A percentile compares a stretch with the other conserved stretches of the same genome.
These are phyloP conservation scores for Xylogone sp. DNA, from an alignment of 2,329 filamentous ascomycete genomes.

Conservation along the genomic window DNA sequence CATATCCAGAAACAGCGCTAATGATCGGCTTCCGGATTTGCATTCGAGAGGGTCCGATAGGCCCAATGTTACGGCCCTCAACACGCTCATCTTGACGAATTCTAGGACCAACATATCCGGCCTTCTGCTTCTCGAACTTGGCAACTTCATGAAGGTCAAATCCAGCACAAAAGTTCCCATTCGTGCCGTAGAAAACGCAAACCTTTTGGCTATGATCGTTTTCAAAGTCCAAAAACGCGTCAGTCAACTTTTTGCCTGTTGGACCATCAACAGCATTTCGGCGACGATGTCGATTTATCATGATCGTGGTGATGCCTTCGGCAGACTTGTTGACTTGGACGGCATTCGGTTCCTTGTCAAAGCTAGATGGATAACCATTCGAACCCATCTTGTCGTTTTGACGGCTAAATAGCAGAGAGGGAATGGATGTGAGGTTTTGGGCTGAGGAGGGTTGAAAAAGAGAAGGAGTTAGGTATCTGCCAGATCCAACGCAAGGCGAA, in stretches of 20 bases:
- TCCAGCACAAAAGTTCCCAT: conserved; percentile 48
- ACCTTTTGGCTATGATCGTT: conserved; percentile 46
- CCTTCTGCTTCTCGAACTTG: conserved; percentile 24
- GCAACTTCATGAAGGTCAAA: conserved; percentile 42
- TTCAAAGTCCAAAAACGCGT: conserved; percentile 46
- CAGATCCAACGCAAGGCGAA: no score
- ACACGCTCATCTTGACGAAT: neutral
- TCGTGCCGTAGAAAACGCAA: conserved; percentile 44
- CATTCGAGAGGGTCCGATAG: conserved; percentile 50
- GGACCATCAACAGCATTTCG: conserved; percentile 49
- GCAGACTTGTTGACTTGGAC: conserved; percentile 1
- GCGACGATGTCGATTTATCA: conserved; percentile 44
- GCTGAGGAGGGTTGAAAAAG: no score
- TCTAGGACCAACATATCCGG: conserved; percentile 13
- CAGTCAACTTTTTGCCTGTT: conserved; percentile 44
- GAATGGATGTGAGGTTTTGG: no score
- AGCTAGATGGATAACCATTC: no score
- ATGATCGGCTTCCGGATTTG: conserved; percentile 48
- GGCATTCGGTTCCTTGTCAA: no score
- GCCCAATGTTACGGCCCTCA: conserved; percentile 30
- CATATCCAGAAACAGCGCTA: conserved; percentile 45
- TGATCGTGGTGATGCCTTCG: conserved; percentile 48
- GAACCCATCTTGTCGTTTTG: no score
- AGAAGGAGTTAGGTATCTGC: no score
- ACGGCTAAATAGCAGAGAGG: no score